These are phyloP conservation scores for Phlyctochytrium planicorne DNA, from an alignment of 192 early-diverging fungal species.

Conservation along the genomic window DNA sequence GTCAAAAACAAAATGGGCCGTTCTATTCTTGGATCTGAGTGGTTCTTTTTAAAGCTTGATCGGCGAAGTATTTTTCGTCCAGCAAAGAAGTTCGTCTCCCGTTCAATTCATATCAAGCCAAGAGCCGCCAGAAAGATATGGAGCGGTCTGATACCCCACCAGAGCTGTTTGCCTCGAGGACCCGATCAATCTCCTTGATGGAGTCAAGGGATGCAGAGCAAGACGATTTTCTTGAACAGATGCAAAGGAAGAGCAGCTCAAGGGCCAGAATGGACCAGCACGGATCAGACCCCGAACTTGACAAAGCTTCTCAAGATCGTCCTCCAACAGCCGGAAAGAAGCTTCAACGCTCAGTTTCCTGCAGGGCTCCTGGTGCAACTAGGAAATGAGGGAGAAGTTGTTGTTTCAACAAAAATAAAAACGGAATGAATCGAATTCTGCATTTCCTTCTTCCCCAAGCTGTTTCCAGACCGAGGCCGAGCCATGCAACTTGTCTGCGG, in stretches of 20 bases:
- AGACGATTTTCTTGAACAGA: slow-evolving; percentile 10
- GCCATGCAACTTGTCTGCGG: too few species aligned
- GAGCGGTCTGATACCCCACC: slow-evolving; percentile 16
- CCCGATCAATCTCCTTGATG: slow-evolving; percentile 28
- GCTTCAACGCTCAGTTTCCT: slow-evolving; percentile 6
- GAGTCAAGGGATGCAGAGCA: slow-evolving; percentile 23
- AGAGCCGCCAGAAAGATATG: background rate
- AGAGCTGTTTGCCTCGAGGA: slow-evolving; percentile 23
- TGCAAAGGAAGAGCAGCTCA: slow-evolving; percentile 12
- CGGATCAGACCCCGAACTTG: slow-evolving; percentile 19
- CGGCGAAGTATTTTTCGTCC: too few species aligned
- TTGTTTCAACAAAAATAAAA: too few species aligned
- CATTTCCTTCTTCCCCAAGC: too few species aligned
- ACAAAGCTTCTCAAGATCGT: background rate
- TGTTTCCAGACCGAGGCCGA: too few species aligned
- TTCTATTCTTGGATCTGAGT: too few species aligned
- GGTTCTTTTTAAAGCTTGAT: too few species aligned
- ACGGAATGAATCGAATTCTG: too few species aligned
- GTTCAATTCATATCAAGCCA: too few species aligned
- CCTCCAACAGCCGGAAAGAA: background rate
- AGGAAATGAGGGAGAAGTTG: slow-evolving; percentile 4
- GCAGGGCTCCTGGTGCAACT: slow-evolving; percentile 17
- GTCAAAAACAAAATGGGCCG: too few species aligned
- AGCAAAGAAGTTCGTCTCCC: too few species aligned
- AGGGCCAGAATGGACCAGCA: slow-evolving; percentile 10